phyloP scores from a whole-genome alignment of 345 rosid genomes.

The Sonneratia caseolaris region DNA sequence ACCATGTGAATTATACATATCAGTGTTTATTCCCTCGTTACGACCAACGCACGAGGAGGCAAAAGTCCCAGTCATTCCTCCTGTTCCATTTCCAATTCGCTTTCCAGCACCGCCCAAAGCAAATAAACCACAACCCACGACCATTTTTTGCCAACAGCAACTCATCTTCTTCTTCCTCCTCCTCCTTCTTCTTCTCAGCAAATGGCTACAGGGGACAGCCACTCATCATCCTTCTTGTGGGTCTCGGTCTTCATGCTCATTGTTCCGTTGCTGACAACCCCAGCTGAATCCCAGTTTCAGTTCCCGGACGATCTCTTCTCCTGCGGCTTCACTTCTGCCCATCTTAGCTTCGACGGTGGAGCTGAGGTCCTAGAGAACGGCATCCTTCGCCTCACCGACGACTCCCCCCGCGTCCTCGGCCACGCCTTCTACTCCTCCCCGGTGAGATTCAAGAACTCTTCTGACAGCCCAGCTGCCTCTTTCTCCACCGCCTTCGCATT shows the following conservation, averaged over 20 bases:
- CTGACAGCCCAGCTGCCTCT: slow-evolving; percentile 32
- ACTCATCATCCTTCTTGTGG: slow-evolving; percentile 23
- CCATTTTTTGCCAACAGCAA: too few species aligned
- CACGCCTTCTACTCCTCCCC: slow-evolving; percentile 76
- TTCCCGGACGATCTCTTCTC: slow-evolving; percentile 23
- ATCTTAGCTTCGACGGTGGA: slow-evolving; percentile 36
- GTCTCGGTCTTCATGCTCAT: slow-evolving; percentile 14
- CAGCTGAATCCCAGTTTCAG: slow-evolving; percentile 19
- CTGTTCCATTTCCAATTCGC: not conserved
- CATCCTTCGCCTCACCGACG: slow-evolving; percentile 47
- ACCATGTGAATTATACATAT: not conserved
- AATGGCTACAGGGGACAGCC: not conserved
- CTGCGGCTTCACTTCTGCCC: slow-evolving; percentile 37
- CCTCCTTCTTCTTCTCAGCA: not conserved
- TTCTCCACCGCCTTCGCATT: slow-evolving; percentile 82
- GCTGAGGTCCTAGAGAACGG: slow-evolving; percentile 47
- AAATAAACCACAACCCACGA: too few species aligned
- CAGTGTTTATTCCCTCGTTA: too few species aligned
- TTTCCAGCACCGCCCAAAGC: too few species aligned
- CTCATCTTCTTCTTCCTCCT: not conserved
- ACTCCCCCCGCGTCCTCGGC: slow-evolving; percentile 39
- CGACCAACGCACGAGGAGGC: not conserved
- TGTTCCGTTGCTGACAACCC: slow-evolving; percentile 17
- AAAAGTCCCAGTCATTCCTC: not conserved
- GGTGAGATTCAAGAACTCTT: slow-evolving; percentile 39